Conservation (phyloP, 371 early-diverging fungal genomes). For the Fennellomyces sp. region DNA sequence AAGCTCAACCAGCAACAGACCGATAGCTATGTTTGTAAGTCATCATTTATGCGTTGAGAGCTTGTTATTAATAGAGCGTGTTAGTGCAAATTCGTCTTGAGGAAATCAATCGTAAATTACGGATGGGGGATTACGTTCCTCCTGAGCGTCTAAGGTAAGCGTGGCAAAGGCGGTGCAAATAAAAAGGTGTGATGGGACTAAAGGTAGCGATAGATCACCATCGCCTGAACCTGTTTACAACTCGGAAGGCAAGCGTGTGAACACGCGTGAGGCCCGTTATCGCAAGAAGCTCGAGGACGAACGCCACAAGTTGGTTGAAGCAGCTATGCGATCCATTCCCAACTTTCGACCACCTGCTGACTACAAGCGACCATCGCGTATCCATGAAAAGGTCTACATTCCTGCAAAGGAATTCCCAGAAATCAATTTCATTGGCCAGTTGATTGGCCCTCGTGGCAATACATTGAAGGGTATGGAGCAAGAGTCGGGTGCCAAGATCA, state of each 20-base stretch:
- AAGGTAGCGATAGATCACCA: conserved; percentile 91
- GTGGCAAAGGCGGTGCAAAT: conserved; percentile 1
- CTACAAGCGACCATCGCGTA: conserved; percentile 83
- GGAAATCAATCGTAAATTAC: conserved; percentile 84
- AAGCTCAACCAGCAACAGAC: conserved; percentile 78
- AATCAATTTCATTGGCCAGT: conserved; percentile 95
- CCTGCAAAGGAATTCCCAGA: conserved; percentile 95
- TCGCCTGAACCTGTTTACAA: conserved; percentile 94
- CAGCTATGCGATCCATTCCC: conserved; percentile 76
- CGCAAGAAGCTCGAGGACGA: conserved; percentile 93
- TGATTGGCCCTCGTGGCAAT: conserved; percentile 97
- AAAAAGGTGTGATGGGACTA: too few relatives aligned
- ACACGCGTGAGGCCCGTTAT: conserved; percentile 92
- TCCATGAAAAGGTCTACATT: conserved; percentile 92
- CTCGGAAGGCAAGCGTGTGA: conserved; percentile 91
- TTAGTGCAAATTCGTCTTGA: conserved; percentile 86
- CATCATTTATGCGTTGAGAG: not conserved
- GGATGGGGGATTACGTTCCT: conserved; percentile 84
- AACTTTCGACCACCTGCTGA: conserved; percentile 90
- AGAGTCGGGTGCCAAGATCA: conserved; percentile 93
- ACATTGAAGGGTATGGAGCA: conserved; percentile 94
- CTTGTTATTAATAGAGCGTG: not conserved
- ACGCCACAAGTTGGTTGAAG: conserved; percentile 86
- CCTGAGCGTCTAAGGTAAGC: conserved; percentile 67
- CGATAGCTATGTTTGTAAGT: conserved; percentile 81